phyloP scores from a whole-genome alignment of 768 basidiomycete species.

The Pisolithus albus region DNA sequence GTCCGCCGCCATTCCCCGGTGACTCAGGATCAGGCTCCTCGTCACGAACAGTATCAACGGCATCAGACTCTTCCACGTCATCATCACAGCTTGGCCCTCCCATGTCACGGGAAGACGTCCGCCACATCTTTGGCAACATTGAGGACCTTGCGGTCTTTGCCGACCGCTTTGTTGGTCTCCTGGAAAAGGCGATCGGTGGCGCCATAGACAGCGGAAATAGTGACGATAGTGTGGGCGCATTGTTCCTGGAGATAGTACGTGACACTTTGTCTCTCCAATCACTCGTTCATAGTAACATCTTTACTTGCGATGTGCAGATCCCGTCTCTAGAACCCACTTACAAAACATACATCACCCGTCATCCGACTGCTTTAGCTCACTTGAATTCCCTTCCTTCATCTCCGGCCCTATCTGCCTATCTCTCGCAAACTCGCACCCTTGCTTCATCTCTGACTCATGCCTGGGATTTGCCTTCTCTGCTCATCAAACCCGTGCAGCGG shows the following conservation, averaged over 20 bases:
- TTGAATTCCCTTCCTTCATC: conserved; percentile 41
- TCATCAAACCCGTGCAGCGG: conserved; percentile 97
- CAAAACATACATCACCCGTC: conserved; percentile 75
- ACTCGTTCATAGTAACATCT: not conserved
- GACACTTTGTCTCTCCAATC: not conserved
- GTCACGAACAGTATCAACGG: conserved; percentile 35
- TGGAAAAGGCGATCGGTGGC: conserved; percentile 61
- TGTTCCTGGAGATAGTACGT: conserved; percentile 67
- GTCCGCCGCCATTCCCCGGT: conserved; percentile 22
- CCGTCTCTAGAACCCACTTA: conserved; percentile 67
- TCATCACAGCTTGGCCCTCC: conserved; percentile 47
- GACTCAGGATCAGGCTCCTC: conserved; percentile 33
- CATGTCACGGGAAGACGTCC: conserved; percentile 65
- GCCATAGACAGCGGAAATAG: conserved; percentile 57
- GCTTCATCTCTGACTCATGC: conserved; percentile 74
- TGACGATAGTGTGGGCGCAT: conserved; percentile 60
- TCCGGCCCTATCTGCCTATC: conserved; percentile 52
- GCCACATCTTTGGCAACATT: conserved; percentile 72
- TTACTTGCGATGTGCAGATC: conserved; percentile 36
- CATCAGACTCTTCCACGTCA: conserved; percentile 46
- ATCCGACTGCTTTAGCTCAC: conserved; percentile 67
- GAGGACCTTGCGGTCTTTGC: conserved; percentile 68
- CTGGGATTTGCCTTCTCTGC: conserved; percentile 88
- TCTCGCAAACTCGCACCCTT: conserved; percentile 56
- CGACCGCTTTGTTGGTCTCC: conserved; percentile 53